Percentiles rank a stretch among this genome's conserved stretches.
phyloP scores from a whole-genome alignment of 179 eudicot species.

The Actinidia arguta region DNA sequence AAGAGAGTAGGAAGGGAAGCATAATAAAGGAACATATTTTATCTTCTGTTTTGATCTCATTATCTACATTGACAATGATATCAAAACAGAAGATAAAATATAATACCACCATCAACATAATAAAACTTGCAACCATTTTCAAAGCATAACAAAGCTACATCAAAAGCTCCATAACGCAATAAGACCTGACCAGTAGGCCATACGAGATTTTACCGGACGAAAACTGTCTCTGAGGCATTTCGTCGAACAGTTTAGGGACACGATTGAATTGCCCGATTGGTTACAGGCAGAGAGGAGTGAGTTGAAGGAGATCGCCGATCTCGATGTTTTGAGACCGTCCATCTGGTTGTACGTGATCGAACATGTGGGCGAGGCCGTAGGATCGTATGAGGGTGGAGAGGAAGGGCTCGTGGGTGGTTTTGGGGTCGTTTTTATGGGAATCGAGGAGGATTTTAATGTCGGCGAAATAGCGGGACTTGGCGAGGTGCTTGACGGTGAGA shows the following conservation, averaged over 20 bases:
- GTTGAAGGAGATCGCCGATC: constrained; percentile 68
- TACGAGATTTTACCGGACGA: constrained; percentile 64
- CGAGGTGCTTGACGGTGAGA: constrained; percentile 73
- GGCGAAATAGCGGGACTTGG: constrained; percentile 56
- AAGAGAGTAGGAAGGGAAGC: too few relatives aligned
- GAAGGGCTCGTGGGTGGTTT: constrained; percentile 60
- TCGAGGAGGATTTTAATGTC: constrained; percentile 77
- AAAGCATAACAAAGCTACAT: too few relatives aligned
- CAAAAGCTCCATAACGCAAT: too few relatives aligned
- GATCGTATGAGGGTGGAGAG: constrained; percentile 67
- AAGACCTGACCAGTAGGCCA: constrained; percentile 64
- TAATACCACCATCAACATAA: too few relatives aligned
- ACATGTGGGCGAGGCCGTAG: constrained; percentile 81
- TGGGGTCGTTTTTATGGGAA: constrained; percentile 59
- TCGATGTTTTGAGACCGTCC: constrained; percentile 65
- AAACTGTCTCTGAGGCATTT: constrained; percentile 62
- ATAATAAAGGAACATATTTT: too few relatives aligned
- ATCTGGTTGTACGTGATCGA: constrained; percentile 62
- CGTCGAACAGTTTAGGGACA: constrained; percentile 69
- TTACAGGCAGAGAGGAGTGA: constrained; percentile 63
- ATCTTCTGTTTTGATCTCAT: too few relatives aligned
- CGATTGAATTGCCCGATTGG: constrained; percentile 41
- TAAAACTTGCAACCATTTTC: too few relatives aligned
- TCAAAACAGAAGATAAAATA: too few relatives aligned
- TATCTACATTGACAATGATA: too few relatives aligned